Evolutionary conservation across 495 filamentous ascomycete genomes (phyloP).

Genomic region (Aspergillus conjunctus): DNA sequence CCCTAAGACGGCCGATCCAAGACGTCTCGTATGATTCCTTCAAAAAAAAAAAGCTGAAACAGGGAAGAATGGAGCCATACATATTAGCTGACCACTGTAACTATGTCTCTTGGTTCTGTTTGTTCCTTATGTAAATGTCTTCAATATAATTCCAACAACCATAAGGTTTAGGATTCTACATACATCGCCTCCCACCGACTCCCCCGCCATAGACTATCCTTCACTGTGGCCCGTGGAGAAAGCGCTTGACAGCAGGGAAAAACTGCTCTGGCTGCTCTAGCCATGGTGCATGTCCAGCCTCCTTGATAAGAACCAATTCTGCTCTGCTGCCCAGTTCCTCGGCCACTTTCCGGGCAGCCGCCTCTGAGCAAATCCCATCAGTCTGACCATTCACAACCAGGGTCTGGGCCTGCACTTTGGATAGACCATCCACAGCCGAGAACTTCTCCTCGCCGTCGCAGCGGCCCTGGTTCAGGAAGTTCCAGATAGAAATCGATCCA

Average conservation of each 20-base stretch:
- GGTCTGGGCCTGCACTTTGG: conserved; percentile 1
- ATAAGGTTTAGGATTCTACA: no score
- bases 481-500: conserved; percentile 7
- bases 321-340: not conserved
- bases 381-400: conserved; percentile 11
- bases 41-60: no score
- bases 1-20: no score
- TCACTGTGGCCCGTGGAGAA: not conserved
- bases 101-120: no score
- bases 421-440: conserved; percentile 8
- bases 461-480: conserved; percentile 8
- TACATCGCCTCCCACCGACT: no score
- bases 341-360: conserved; percentile 2
- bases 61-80: no score
- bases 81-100: no score
- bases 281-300: conserved; percentile 9
- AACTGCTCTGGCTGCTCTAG: conserved; percentile 2
- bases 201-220: no score
- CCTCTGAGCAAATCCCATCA: conserved; percentile 12
- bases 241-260: conserved; percentile 3
- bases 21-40: no score
- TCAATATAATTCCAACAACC: no score
- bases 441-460: conserved; percentile 7
- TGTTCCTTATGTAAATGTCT: no score
- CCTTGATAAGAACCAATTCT: conserved; percentile 4